Percentiles rank a stretch among this genome's conserved stretches.
Conservation (phyloP, 495 filamentous ascomycete genomes). For the Paragyromitra xinjiangensis region DNA sequence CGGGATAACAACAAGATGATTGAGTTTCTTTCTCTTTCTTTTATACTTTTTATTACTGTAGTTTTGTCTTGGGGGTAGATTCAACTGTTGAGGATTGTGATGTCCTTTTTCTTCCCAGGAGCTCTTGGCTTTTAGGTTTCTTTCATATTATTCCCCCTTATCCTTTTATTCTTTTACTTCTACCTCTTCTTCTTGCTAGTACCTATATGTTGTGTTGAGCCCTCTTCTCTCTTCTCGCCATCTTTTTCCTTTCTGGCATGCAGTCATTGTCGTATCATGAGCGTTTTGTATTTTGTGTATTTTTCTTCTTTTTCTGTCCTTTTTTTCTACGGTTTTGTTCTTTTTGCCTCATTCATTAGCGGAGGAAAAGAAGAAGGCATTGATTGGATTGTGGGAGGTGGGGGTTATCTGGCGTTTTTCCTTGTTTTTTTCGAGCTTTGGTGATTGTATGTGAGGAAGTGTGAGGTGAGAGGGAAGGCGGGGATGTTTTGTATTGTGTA, state of each 20-base stretch:
- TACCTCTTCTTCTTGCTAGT: constrained; percentile 13
- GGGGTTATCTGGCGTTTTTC: constrained; percentile 48
- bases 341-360: constrained; percentile 12
- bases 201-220: not conserved
- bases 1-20: not conserved
- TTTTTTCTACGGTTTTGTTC: not conserved
- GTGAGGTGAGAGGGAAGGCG: not conserved
- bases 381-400: constrained; percentile 32
- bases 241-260: constrained; percentile 11
- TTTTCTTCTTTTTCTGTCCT: constrained; percentile 8
- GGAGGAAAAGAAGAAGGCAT: constrained; percentile 22
- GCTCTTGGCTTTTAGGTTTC: not conserved
- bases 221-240: not conserved
- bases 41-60: constrained; percentile 30
- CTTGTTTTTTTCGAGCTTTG: constrained; percentile 11
- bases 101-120: not conserved
- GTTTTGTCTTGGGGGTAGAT: constrained; percentile 12
- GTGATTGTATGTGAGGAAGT: not conserved
- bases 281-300: constrained; percentile 33
- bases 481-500: not conserved
- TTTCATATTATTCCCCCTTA: constrained; percentile 9
- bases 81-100: constrained; percentile 14
- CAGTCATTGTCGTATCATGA: constrained; percentile 34
- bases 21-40: constrained; percentile 22
- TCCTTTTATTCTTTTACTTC: constrained; percentile 8